These are phyloP conservation scores for Neospermospora avenae DNA, from an alignment of 2,329 filamentous ascomycete genomes.

Conservation along the genomic window DNA sequence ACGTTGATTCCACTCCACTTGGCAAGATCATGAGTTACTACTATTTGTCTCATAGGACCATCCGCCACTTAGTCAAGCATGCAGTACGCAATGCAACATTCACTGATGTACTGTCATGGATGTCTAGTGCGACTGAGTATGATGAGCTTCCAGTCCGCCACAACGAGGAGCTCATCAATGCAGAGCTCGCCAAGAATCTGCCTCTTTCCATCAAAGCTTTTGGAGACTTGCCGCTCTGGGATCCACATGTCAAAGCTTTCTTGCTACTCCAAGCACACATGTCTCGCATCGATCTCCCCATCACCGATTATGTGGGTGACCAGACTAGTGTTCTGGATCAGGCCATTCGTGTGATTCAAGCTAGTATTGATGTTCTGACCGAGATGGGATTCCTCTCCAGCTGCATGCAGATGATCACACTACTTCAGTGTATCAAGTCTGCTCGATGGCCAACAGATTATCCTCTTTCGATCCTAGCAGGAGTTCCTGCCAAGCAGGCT, in stretches of 20 bases:
- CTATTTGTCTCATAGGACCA: slow-evolving; percentile 93
- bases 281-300: slow-evolving; percentile 86
- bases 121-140: slow-evolving; percentile 91
- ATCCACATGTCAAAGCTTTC: slow-evolving; percentile 96
- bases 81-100: slow-evolving; percentile 75
- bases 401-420: slow-evolving; percentile 74
- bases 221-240: slow-evolving; percentile 85
- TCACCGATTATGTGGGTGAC: slow-evolving; percentile 95
- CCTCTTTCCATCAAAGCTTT: slow-evolving; percentile 49
- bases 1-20: slow-evolving; percentile 84
- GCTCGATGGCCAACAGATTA: slow-evolving; percentile 87
- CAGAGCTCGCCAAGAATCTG: slow-evolving; percentile 78
- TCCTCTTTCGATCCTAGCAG: slow-evolving; percentile 75
- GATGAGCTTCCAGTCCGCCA: slow-evolving; percentile 96
- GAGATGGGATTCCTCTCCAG: slow-evolving; percentile 82
- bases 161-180: slow-evolving; percentile 97
- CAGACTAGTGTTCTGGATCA: slow-evolving; percentile 89
- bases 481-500: slow-evolving; percentile 47
- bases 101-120: slow-evolving; percentile 82
- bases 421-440: slow-evolving; percentile 90
- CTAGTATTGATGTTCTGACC: slow-evolving; percentile 87
- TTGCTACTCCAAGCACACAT: slow-evolving; percentile 92
- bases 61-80: slow-evolving; percentile 76
- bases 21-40: slow-evolving; percentile 99
- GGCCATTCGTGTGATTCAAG: slow-evolving; percentile 94